phyloP scores from a whole-genome alignment of 106 monocot species.

The Phalaenopsis aphrodite region DNA sequence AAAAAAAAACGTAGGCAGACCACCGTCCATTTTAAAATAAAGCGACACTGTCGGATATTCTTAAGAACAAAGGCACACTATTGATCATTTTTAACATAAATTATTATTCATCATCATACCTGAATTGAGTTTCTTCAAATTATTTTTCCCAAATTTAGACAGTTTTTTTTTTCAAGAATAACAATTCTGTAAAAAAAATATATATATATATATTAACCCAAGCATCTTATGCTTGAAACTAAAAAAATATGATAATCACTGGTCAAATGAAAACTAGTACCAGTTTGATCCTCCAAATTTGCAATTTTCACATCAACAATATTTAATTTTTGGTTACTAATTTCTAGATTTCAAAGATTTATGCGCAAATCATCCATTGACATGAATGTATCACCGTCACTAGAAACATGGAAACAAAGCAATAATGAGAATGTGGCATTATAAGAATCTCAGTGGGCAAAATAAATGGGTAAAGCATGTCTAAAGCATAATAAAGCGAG shows the following conservation, averaged over 20 bases:
- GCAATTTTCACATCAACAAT: conserved; percentile 79
- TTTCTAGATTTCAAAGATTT: conserved; percentile 84
- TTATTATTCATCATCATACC: too few species aligned
- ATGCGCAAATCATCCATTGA: conserved; percentile 75
- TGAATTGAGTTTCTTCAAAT: too few species aligned
- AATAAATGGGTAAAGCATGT: background rate
- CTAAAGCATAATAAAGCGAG: background rate
- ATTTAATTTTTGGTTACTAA: conserved; percentile 79
- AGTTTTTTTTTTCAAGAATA: too few species aligned
- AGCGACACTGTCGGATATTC: too few species aligned
- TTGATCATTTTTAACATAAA: too few species aligned
- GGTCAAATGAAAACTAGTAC: conserved; percentile 16
- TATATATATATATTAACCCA: too few species aligned
- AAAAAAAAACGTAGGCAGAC: too few species aligned
- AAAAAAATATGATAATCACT: background rate
- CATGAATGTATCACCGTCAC: conserved; percentile 87
- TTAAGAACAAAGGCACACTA: too few species aligned
- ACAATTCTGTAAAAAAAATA: too few species aligned
- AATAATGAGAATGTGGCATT: background rate
- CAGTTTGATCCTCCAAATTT: conserved; percentile 82
- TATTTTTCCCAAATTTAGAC: too few species aligned
- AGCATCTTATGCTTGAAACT: too few species aligned
- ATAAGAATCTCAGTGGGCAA: background rate
- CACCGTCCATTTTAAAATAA: too few species aligned
- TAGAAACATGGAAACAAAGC: conserved; percentile 20